Evolutionary conservation across 441 rosid genomes (phyloP), one percentile per base, ranked within the genome.

Genomic region (Populus hybrid): DNA sequence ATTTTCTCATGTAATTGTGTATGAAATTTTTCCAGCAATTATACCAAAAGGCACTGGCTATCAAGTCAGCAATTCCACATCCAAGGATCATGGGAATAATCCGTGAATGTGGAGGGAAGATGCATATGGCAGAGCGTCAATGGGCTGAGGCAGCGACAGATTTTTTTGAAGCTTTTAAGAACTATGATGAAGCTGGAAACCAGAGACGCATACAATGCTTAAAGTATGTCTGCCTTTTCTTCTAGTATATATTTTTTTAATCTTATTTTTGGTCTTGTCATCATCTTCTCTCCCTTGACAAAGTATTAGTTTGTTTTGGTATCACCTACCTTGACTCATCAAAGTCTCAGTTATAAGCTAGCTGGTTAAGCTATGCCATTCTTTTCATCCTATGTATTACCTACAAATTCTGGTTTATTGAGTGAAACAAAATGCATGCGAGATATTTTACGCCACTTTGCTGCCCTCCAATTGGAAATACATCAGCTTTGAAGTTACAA

Each of bases 81-180:
- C 99, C 99, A 76, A 91, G 99, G 87, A 97, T 97, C 80, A 94
- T 97, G 98, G 99, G 99, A 67, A 95, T 97, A 81, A 95, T 97
- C 78, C 91, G 98, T 67, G 99, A 97, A 84, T 97, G 99, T 87
- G 99, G 99, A 75, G 99, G 99, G 3, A 97, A 97, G 86, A 97
- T 97, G 99, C 98, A 95, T 86, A 97, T 93, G 99, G 98, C 98
- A 36, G 98, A 97, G 84, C 98, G 98, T 78, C 97, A 92, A 79
- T 97, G 99, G 99, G 95, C 92, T 68, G 99, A 97, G 61, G 99
- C 99, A 0, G 98, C 99, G 24, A 97, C 99, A 4, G 99, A 97
- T 84, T 97, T 97, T 89, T 94, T 97, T 87, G 99, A 95, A 87
- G 99, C 99, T 77, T 97, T 97, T 77, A 97, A 97, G 86, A 97